Evolutionary conservation across 441 rosid species (phyloP).

Genomic region (Eruca vesicaria): DNA sequence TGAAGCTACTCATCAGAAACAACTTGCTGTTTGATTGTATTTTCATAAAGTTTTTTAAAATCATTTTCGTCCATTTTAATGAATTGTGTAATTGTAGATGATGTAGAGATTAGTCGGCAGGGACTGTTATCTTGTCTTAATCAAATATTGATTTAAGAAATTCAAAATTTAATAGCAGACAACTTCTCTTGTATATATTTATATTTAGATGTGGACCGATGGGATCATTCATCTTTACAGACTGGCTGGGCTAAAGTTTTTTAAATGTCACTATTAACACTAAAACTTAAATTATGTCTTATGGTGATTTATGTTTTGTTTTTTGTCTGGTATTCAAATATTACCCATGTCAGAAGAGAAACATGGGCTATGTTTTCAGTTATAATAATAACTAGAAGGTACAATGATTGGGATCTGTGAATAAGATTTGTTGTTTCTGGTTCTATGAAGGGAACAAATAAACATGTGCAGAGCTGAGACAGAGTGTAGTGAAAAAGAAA

Average conservation of each 20-base stretch:
- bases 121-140: slow-evolving; percentile 27
- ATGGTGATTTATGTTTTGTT: slow-evolving; percentile 19
- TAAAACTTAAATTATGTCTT: not conserved
- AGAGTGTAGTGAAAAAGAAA: slow-evolving; percentile 26
- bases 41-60: not conserved
- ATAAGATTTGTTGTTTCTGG: slow-evolving; percentile 18
- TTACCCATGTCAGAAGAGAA: slow-evolving; percentile 4
- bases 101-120: slow-evolving; percentile 36
- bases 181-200: not conserved
- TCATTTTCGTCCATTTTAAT: not conserved
- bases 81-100: slow-evolving; percentile 35
- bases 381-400: not conserved
- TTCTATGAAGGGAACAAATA: slow-evolving; percentile 30
- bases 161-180: not conserved
- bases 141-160: slow-evolving; percentile 22
- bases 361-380: not conserved
- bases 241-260: not conserved
- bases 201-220: not conserved
- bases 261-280: not conserved
- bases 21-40: slow-evolving; percentile 47
- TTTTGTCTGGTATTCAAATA: slow-evolving; percentile 21
- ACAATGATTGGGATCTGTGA: not conserved
- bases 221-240: not conserved
- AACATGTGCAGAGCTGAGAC: slow-evolving; percentile 36
- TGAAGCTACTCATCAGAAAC: slow-evolving; percentile 67